Evolutionary conservation across 2,329 filamentous ascomycete species (phyloP).

Genomic region (Penicillium sclerotiorum): DNA sequence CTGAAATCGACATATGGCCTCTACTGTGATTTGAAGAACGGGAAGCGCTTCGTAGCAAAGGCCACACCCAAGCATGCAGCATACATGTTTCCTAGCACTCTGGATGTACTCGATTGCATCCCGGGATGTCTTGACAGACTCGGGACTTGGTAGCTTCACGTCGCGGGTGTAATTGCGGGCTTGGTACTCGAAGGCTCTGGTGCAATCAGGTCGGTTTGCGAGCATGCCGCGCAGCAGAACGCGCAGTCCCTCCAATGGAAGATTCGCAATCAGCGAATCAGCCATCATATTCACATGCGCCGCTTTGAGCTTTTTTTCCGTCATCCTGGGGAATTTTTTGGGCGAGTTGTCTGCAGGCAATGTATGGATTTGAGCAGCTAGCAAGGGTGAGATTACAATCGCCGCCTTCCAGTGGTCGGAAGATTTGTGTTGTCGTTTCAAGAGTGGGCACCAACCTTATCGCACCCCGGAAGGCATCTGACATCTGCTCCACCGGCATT

Average conservation of each 20-base stretch:
- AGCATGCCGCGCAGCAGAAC: conserved; percentile 35
- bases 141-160: conserved; percentile 1
- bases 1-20: not conserved
- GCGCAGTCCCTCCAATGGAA: conserved; percentile 45
- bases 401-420: not conserved
- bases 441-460: not conserved
- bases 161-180: conserved; percentile 29
- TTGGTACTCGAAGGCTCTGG: conserved; percentile 36
- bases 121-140: not conserved
- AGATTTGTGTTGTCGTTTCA: not conserved
- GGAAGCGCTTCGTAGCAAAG: conserved; percentile 2
- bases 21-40: conserved; percentile 1
- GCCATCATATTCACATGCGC: conserved; percentile 54
- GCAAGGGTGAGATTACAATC: not conserved
- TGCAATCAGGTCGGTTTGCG: conserved; percentile 25
- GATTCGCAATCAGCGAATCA: conserved; percentile 49
- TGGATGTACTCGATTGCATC: conserved; percentile 19
- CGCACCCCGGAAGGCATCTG: not conserved
- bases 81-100: conserved; percentile 22
- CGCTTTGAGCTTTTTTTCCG: conserved; percentile 8
- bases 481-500: not conserved
- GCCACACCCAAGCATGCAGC: conserved; percentile 39
- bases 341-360: not conserved
- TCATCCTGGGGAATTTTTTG: conserved; percentile 1
- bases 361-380: conserved; percentile 1